phyloP scores from a whole-genome alignment of 1,284 basidiomycete species.

The Porogramme epimiltina region DNA sequence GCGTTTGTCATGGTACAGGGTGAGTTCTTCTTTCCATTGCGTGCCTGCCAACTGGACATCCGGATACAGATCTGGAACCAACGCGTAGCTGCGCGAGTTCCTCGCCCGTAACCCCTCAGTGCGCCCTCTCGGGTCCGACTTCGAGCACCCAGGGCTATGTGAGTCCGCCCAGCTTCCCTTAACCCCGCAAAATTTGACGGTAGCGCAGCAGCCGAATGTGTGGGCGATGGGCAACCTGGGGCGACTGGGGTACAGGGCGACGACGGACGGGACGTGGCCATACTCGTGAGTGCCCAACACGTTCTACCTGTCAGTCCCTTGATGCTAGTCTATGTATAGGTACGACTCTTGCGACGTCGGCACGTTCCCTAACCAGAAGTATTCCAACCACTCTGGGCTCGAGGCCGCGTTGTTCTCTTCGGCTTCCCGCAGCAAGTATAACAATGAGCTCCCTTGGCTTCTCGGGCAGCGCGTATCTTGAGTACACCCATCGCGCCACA shows the following conservation, averaged over 20 bases:
- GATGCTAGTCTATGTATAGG: constrained; percentile 35
- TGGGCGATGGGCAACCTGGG: constrained; percentile 96
- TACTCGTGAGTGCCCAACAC: constrained; percentile 48
- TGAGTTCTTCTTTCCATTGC: no score
- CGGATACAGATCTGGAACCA: no score
- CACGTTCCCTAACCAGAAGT: constrained; percentile 80
- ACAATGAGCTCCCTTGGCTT: constrained; percentile 46
- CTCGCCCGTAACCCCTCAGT: no score
- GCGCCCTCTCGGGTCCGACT: constrained; percentile 39
- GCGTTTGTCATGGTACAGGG: no score
- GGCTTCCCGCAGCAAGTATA: constrained; percentile 45
- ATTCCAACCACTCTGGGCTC: constrained; percentile 47
- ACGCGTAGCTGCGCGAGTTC: no score
- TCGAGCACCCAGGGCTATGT: constrained; percentile 39
- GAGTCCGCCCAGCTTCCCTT: constrained; percentile 16
- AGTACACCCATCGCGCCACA: constrained; percentile 11
- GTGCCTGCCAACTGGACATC: no score
- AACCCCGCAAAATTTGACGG: neutral
- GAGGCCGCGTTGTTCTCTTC: constrained; percentile 50
- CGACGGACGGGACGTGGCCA: constrained; percentile 82
- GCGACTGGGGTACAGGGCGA: constrained; percentile 79
- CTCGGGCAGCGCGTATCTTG: constrained; percentile 51
- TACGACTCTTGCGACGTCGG: constrained; percentile 85
- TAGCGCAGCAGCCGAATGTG: constrained; percentile 61
- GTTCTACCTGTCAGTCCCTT: constrained; percentile 30